Evolutionary conservation across 495 filamentous ascomycete genomes (phyloP), one percentile per base, ranked within the genome.

Genomic region (Bryoglossum gracile): DNA sequence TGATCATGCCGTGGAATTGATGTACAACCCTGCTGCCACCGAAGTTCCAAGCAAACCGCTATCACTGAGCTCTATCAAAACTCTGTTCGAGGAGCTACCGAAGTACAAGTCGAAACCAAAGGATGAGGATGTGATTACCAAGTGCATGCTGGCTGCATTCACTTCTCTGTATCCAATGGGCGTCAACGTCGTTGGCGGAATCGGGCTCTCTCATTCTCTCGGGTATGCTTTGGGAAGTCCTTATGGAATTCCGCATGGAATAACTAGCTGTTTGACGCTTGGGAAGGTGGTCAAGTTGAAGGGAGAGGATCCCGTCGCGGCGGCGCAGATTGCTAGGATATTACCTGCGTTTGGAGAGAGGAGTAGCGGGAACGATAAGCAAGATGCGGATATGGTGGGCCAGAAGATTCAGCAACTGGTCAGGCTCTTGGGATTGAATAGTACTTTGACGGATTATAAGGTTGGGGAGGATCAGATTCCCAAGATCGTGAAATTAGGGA

Each of bases 151-250:
- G 2, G 72, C 71, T 8, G 57, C 70, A 4, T 74, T 69, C 45
- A 65, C 60, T 1, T 64, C 60, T 8, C 53, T 69, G 0, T 65
- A 57, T 4, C 69, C 68, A 47, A 48, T 68, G 32, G 43, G 43
- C n/a, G 28, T 35, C 3, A 46, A 46, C 17, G 28, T 46, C 13
- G 63, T 64, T 26, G 66, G 66, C n/a, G 61, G 63, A 1, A 50
- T 73, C 8, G 72, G 72, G 2, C 54, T 74, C n/a, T 63, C 55
- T 13, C 73, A 76, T 54, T 37, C 59, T 0, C 52, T 76, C 10
- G 72, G 72, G 0, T 69, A 75, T 45, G 72, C 72, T 3, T 56
- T 76, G 13, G 73, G 73, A 3, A 62, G 57, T 11, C 71, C 73
- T 8, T 76, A 74, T 52, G 56, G 58, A 3, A 74, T 76, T 36